Evolutionary conservation across 1,284 basidiomycete species (phyloP).

Genomic region (Ceratobasidium sp.): DNA sequence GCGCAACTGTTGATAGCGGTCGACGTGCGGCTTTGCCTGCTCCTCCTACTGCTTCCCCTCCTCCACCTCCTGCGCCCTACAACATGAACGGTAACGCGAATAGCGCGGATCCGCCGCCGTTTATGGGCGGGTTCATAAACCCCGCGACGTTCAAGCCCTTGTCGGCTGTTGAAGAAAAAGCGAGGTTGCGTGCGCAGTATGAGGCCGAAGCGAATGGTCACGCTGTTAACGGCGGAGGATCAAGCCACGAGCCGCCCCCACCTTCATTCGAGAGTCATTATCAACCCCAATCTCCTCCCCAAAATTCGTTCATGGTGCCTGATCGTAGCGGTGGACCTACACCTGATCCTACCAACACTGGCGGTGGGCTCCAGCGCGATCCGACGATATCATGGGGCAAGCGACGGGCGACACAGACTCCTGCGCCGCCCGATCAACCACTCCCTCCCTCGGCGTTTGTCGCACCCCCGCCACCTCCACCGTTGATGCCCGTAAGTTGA

Average conservation of each 20-base stretch:
- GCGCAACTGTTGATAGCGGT: constrained; percentile 32
- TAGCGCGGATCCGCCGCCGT: constrained; percentile 20
- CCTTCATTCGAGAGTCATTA: constrained; percentile 40
- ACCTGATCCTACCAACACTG: constrained; percentile 13
- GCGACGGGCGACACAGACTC: constrained; percentile 44
- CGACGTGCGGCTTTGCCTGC: constrained; percentile 19
- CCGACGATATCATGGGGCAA: constrained; percentile 52
- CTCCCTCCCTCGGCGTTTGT: constrained; percentile 29
- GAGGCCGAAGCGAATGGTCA: constrained; percentile 64
- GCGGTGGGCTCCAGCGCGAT: constrained; percentile 49
- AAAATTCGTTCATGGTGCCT: constrained; percentile 45
- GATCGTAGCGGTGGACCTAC: constrained; percentile 48
- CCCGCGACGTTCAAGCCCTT: constrained; percentile 58
- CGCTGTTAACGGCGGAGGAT: constrained; percentile 12
- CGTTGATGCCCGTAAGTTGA: constrained; percentile 68
- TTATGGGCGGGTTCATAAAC: constrained; percentile 38
- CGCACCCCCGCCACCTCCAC: constrained; percentile 66
- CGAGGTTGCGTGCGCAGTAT: constrained; percentile 72
- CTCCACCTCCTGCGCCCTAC: constrained; percentile 44
- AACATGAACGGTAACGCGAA: background rate
- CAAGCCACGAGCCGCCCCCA: constrained; percentile 41
- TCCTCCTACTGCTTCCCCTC: constrained; percentile 26
- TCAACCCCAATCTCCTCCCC: constrained; percentile 49
- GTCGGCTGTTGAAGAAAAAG: constrained; percentile 83
- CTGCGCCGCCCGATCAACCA: constrained; percentile 36